phyloP scores from a whole-genome alignment of 2,329 filamentous ascomycete species.

The Colletotrichum cuscutae region DNA sequence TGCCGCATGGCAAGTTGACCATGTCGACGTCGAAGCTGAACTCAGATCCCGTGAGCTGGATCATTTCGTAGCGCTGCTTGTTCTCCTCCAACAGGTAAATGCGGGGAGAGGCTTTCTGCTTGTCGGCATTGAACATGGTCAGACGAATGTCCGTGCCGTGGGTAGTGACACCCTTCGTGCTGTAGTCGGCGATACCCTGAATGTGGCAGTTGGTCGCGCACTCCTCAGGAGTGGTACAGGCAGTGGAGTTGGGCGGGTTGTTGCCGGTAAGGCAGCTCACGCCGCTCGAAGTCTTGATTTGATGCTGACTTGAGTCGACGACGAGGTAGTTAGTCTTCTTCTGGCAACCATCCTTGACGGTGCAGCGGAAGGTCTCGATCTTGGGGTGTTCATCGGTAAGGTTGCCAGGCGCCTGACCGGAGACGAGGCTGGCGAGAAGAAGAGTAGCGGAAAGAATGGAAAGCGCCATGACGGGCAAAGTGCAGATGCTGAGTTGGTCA shows the following conservation, averaged over 20 bases:
- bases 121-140: constrained; percentile 39
- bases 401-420: constrained; percentile 31
- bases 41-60: constrained; percentile 68
- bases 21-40: constrained; percentile 75
- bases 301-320: constrained; percentile 56
- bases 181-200: constrained; percentile 59
- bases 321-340: constrained; percentile 60
- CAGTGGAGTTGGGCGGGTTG: constrained; percentile 45
- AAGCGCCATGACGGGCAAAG: constrained; percentile 13
- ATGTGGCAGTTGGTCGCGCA: constrained; percentile 63
- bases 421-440: constrained; percentile 24
- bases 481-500: constrained; percentile 18
- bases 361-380: constrained; percentile 62
- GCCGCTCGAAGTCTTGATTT: constrained; percentile 43
- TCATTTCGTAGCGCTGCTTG: constrained; percentile 65
- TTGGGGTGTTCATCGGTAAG: constrained; percentile 56
- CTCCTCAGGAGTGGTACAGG: constrained; percentile 55
- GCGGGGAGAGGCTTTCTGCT: constrained; percentile 49
- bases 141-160: constrained; percentile 40
- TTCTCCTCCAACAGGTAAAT: constrained; percentile 66
- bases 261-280: constrained; percentile 40
- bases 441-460: constrained; percentile 26
- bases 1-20: constrained; percentile 70
- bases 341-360: constrained; percentile 57
- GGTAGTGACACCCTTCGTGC: constrained; percentile 42